These are phyloP conservation scores for Echinosophora koreensis DNA, from an alignment of 306 rosid genomes.

Conservation along the genomic window DNA sequence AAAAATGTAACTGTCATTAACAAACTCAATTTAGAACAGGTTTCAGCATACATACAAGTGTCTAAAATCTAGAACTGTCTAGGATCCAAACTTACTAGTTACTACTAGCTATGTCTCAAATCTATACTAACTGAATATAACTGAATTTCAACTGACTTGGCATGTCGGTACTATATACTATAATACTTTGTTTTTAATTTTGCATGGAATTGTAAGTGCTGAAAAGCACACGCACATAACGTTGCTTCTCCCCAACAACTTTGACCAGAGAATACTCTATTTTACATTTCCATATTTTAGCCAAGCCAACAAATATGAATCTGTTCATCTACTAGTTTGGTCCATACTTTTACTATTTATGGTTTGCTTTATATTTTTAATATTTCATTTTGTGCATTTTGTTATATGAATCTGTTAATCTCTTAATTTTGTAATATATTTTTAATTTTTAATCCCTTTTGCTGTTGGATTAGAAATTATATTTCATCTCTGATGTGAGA, in stretches of 20 bases:
- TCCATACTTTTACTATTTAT: background rate
- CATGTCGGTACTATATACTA: no score
- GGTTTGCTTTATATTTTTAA: background rate
- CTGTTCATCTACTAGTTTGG: background rate
- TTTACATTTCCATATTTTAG: background rate
- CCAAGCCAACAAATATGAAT: background rate
- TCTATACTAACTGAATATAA: no score
- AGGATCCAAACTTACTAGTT: no score
- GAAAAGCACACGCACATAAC: background rate
- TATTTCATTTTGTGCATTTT: background rate
- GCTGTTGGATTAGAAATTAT: background rate
- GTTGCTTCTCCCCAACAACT: background rate
- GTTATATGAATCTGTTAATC: conserved; percentile 11
- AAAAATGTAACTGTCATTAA: no score
- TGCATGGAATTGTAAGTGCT: no score
- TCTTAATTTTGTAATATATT: background rate
- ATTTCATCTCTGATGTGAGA: background rate
- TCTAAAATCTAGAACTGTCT: no score
- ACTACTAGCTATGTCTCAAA: no score
- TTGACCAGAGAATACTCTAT: background rate
- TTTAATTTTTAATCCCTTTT: background rate
- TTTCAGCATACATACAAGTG: no score
- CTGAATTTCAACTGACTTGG: no score
- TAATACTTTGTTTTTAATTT: background rate
- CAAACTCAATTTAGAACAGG: no score